Percentiles rank a stretch among this genome's conserved stretches.
Conservation (phyloP, 2,329 filamentous ascomycete species). For the Ophiocordyceps camponoti-saundersi region DNA sequence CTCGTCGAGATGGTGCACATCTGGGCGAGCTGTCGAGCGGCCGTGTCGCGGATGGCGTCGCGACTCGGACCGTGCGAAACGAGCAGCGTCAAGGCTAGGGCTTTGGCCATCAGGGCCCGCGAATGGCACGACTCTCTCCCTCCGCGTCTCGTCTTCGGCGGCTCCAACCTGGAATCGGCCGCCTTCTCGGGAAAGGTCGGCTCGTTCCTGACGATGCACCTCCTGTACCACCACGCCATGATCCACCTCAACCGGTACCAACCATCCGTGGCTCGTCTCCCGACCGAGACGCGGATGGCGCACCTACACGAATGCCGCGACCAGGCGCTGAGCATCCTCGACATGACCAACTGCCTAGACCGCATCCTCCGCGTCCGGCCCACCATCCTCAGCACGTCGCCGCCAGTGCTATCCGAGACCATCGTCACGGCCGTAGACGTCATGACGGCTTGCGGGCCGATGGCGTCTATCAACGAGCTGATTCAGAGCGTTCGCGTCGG, state of each 20-base stretch:
- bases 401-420: constrained; percentile 45
- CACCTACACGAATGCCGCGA: constrained; percentile 30
- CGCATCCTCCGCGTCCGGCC: constrained; percentile 15
- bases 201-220: constrained; percentile 45
- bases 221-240: constrained; percentile 46
- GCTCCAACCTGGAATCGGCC: constrained; percentile 38
- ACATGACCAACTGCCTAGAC: constrained; percentile 25
- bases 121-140: constrained; percentile 44
- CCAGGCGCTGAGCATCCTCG: constrained; percentile 34
- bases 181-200: constrained; percentile 35
- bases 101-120: constrained; percentile 31
- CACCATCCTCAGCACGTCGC: constrained; percentile 24
- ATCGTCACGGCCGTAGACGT: constrained; percentile 50
- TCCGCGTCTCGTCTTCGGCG: constrained; percentile 31
- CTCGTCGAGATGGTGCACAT: constrained; percentile 45
- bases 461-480: constrained; percentile 31
- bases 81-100: constrained; percentile 20
- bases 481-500: constrained; percentile 37
- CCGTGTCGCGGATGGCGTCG: constrained; percentile 27
- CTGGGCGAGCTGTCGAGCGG: constrained; percentile 46
- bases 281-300: constrained; percentile 20
- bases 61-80: constrained; percentile 10
- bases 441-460: constrained; percentile 39
- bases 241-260: constrained; percentile 50
- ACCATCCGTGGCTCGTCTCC: constrained; percentile 19